A percentile compares a stretch with the other conserved stretches of the same genome.
Conservation (phyloP, 1,284 basidiomycete genomes). For the Cystobasidium sp. region DNA sequence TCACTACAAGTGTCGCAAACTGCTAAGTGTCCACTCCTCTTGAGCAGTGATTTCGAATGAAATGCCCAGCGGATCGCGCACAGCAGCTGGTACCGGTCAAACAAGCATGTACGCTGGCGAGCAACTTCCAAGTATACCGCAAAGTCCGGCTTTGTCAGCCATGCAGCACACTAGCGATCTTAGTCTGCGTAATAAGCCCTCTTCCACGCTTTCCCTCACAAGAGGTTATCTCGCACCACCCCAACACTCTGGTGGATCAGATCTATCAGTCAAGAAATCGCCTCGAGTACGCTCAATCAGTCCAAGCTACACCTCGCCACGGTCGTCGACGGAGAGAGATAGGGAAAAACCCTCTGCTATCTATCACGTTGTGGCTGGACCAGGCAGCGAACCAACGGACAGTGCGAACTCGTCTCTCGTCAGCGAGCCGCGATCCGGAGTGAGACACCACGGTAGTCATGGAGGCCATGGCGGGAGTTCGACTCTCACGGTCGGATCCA, state of each 20-base stretch:
- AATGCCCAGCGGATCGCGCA: neutral
- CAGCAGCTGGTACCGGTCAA: neutral
- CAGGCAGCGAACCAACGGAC: conserved; percentile 39
- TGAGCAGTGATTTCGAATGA: neutral
- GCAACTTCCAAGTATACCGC: conserved; percentile 8
- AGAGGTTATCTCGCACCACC: conserved; percentile 32
- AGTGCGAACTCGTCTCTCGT: conserved; percentile 42
- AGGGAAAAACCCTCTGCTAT: conserved; percentile 27
- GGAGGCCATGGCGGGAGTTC: conserved; percentile 9
- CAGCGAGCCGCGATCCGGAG: conserved; percentile 38
- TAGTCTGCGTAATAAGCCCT: conserved; percentile 32
- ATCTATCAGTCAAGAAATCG: conserved; percentile 29
- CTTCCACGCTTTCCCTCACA: conserved; percentile 29
- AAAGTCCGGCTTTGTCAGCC: conserved; percentile 15
- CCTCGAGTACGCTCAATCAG: conserved; percentile 26
- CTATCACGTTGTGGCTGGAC: conserved; percentile 38
- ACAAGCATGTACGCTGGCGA: neutral
- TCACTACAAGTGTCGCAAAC: too few species aligned
- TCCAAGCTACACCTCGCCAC: conserved; percentile 16
- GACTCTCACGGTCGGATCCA: conserved; percentile 4
- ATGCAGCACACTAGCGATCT: conserved; percentile 16
- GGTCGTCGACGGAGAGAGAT: conserved; percentile 36
- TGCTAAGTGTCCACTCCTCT: neutral
- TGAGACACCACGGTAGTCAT: neutral
- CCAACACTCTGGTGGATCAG: conserved; percentile 24